A percentile compares a stretch with the other conserved stretches of the same genome.
phyloP scores from a whole-genome alignment of 2,329 filamentous ascomycete genomes.

The Exophiala mesophila region DNA sequence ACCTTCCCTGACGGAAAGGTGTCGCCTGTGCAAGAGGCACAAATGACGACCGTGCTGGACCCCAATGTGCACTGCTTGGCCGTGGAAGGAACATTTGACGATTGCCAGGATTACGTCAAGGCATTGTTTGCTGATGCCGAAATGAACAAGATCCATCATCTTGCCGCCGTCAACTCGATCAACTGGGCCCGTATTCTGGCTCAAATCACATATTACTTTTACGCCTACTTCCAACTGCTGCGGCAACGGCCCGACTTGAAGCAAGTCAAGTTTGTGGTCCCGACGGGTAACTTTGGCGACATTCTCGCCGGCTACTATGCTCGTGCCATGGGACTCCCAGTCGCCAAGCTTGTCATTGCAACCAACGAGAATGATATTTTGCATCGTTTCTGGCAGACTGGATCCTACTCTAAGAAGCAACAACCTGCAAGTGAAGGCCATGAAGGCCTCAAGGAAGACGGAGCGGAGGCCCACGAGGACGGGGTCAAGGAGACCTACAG shows the following conservation, averaged over 20 bases:
- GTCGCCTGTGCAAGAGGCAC: conserved; percentile 86
- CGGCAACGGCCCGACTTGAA: conserved; percentile 50
- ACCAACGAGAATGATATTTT: conserved; percentile 98
- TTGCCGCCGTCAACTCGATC: conserved; percentile 94
- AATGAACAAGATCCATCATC: conserved; percentile 74
- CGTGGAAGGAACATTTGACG: conserved; percentile 87
- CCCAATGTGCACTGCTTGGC: conserved; percentile 88
- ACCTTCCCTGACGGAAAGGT: conserved; percentile 87
- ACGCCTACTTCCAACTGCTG: conserved; percentile 81
- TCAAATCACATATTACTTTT: conserved; percentile 96
- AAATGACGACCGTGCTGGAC: conserved; percentile 94
- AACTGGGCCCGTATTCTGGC: conserved; percentile 94
- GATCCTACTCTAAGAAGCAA: conserved; percentile 78
- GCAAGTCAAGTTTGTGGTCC: conserved; percentile 78
- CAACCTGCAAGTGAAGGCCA: conserved; percentile 33
- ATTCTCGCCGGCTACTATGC: conserved; percentile 88
- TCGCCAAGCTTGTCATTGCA: conserved; percentile 82
- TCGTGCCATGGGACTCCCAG: conserved; percentile 74
- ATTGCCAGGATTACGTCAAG: conserved; percentile 96
- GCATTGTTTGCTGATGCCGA: conserved; percentile 81
- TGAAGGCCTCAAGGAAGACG: conserved; percentile 43
- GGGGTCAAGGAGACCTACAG: conserved; percentile 87
- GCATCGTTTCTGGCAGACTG: conserved; percentile 87
- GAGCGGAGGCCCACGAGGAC: conserved; percentile 57
- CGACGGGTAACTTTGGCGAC: conserved; percentile 95